These are phyloP conservation scores for Lentinula detonsa DNA, from an alignment of 768 basidiomycete genomes.

Conservation along the genomic window DNA sequence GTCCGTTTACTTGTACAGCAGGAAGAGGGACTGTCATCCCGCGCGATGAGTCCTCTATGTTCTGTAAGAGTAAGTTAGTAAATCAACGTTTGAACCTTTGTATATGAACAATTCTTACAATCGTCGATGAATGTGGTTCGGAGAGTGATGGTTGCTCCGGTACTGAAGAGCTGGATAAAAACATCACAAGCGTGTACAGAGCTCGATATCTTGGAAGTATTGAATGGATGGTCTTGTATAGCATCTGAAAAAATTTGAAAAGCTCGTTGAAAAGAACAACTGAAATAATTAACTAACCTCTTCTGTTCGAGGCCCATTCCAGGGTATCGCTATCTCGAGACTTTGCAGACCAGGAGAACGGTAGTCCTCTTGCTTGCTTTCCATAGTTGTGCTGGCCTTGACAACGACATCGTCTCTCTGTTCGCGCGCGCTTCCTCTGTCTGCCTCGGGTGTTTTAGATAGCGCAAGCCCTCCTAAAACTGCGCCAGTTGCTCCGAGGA, in stretches of 20 bases:
- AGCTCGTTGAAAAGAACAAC: background rate
- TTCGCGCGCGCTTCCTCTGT: background rate
- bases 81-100: background rate
- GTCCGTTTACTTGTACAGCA: background rate
- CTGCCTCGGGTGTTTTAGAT: conserved; percentile 1
- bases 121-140: background rate
- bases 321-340: conserved; percentile 4
- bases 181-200: conserved; percentile 25
- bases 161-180: conserved; percentile 6
- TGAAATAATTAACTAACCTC: background rate
- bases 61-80: background rate
- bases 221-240: conserved; percentile 33
- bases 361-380: background rate
- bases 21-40: background rate
- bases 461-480: conserved; percentile 21
- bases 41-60: background rate
- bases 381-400: background rate
- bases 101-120: background rate
- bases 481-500: conserved; percentile 34
- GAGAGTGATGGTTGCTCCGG: background rate
- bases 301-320: conserved; percentile 5
- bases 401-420: background rate
- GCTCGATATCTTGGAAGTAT: conserved; percentile 32
- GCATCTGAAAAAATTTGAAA: conserved; percentile 16
- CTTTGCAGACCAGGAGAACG: background rate